A percentile compares a stretch with the other conserved stretches of the same genome.
These are phyloP conservation scores for Phyllosticta citribraziliensis DNA, from an alignment of 2,329 filamentous ascomycete species.

Conservation along the genomic window DNA sequence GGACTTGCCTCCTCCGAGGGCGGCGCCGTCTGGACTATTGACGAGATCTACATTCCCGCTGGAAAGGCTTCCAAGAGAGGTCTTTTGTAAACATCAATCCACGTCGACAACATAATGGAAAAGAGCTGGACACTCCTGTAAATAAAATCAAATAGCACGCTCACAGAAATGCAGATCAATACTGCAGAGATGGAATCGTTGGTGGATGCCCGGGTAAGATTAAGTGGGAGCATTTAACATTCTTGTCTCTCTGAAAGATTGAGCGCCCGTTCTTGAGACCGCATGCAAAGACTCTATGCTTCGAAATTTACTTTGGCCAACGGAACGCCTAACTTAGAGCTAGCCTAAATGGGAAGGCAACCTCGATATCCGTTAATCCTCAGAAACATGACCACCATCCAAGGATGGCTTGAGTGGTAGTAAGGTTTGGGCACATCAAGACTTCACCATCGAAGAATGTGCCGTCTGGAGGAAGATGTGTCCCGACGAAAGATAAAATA, in stretches of 20 bases:
- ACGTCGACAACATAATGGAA: neutral
- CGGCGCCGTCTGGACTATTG: conserved; percentile 6
- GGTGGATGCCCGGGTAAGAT: no score
- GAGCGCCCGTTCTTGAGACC: no score
- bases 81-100: neutral
- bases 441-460: no score
- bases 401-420: neutral
- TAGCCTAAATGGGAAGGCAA: neutral
- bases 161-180: neutral
- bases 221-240: no score
- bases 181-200: no score
- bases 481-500: no score
- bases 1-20: neutral
- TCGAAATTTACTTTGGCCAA: neutral
- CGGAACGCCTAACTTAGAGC: neutral
- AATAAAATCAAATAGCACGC: neutral
- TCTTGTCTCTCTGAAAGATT: neutral
- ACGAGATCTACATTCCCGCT: conserved; percentile 1
- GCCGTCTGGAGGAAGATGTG: no score
- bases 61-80: neutral
- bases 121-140: neutral
- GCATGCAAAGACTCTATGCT: neutral
- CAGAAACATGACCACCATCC: no score
- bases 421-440: no score
- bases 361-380: neutral